Evolutionary conservation across 345 rosid species (phyloP), one percentile per base, ranked within the genome.

Genomic region (Populus tremula): DNA sequence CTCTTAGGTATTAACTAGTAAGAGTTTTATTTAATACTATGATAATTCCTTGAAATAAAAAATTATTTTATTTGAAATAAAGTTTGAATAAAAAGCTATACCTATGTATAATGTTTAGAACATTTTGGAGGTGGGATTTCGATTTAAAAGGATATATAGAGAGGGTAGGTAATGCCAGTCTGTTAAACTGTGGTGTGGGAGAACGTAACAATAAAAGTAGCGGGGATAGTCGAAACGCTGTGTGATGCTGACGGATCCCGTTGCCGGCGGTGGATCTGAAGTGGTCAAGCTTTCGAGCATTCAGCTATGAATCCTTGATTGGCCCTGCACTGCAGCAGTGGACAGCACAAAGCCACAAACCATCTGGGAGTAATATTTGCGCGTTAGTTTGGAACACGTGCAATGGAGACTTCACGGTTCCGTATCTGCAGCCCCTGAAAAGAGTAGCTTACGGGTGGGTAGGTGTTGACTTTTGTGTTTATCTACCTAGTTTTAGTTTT

Each of bases 241-340:
- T 92, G 92, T 70, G 91, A 82, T 68, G 81, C 74, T 39, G 80
- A 84, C 74, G 35, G 81, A 84, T 82, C 93, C 90, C 80, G 87
- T 92, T 27, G 94, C 84, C 54, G 27, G 27, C 27, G 89, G 91
- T 77, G 98, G 90, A 84, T 82, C 91, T 74, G 98, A 94, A 82
- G 84, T 92, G 82, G 88, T 87, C 76, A 91, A 94, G 91, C 91
- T 92, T 73, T 79, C 90, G 38, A 90, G 92, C 50, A 87, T 94
- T 82, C 87, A 88, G 79, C 84, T 86, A 13, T 41, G 11, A 9
- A 41, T 82, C 87, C 35, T n/a, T 82, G 83, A 88, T 80, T 39
- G 91, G 92, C 80, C 59, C 23, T 23, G 45, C 45, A 41, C 45
- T 41, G 67, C 49, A 77, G 85, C 82, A 17, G 83, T 64, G 73